Evolutionary conservation across 1,284 basidiomycete genomes (phyloP), one percentile per base, ranked within the genome.

Genomic region (Malassezia brasiliensis): DNA sequence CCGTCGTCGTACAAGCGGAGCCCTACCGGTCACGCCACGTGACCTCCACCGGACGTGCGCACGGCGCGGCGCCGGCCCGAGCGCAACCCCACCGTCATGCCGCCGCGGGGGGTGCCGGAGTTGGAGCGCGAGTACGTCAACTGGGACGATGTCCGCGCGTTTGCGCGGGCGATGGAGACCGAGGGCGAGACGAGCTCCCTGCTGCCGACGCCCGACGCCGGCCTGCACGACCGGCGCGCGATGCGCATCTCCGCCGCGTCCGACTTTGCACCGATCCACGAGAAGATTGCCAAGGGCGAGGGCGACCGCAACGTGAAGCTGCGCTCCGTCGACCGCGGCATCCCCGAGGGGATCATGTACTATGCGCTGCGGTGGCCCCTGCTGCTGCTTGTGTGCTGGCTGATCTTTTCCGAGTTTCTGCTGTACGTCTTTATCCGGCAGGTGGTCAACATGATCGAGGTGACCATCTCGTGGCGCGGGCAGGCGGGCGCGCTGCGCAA

Each of bases 381-480:
- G 3, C 55, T 74, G 85, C 75, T 80, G 59, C 80, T 90, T 64
- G 86, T 98, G 50, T 89, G 90, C 64, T 52, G 85, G 5, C 82
- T 93, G 76, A 96, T 98, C 63, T 80, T 83, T 31, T 79, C 82
- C 30, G 87, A 96, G 75, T 96, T 98, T 69, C 79, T 87, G 14
- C 77, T 87, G 31, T 78, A 96, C 71, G 83, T 96, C 38, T 63
- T 87, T 25, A 88, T 90, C 45, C 81, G 93, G 36, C 91, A 96
- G 75, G 73, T 91, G 15, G 93, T 96, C 49, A 73, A 73, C 37
- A 34, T 70, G 12, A 63, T 69, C 54, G 72, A 74, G 42, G 69
- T 58, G 37, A 47, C 64, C 11, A 48, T 61, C 6, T 50, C 71
- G 84, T 88, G 89, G 87, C 78, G 88, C 53, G 91, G 93, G 6